A percentile compares a stretch with the other conserved stretches of the same genome.
phyloP scores from a whole-genome alignment of 2,329 filamentous ascomycete genomes.

The Penicillium olsonii region DNA sequence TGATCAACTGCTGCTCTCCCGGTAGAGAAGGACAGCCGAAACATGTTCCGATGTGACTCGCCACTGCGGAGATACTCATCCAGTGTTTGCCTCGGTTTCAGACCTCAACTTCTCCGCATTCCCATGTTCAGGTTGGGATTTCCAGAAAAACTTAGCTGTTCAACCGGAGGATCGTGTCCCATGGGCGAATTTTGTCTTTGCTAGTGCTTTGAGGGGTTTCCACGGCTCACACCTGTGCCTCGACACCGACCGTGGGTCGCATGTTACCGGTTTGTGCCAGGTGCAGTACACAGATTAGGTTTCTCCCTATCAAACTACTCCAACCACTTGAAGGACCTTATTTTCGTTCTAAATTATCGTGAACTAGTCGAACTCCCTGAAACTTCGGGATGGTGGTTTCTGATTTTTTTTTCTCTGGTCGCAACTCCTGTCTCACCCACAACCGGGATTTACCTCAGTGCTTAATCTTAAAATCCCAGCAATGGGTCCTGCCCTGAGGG shows the following conservation, averaged over 20 bases:
- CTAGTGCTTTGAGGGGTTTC: not conserved
- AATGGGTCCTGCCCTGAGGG: not conserved
- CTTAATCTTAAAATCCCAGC: not conserved
- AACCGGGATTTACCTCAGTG: not conserved
- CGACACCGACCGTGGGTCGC: conserved; percentile 17
- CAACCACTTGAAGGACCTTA: not conserved
- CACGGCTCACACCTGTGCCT: conserved; percentile 20
- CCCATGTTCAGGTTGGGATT: not conserved
- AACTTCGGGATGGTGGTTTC: not conserved
- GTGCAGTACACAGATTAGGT: conserved; percentile 5
- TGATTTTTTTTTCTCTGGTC: not conserved
- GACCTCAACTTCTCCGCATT: conserved; percentile 7
- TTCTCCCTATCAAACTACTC: conserved; percentile 1
- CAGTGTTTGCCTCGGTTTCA: not conserved
- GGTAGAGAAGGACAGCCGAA: not conserved
- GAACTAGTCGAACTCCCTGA: not conserved
- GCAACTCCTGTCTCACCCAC: not conserved
- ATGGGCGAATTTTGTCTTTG: not conserved
- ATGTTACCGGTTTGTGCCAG: not conserved
- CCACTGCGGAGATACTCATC: conserved; percentile 2
- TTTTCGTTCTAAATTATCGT: too few relatives aligned
- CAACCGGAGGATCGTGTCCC: not conserved
- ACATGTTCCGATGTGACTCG: not conserved
- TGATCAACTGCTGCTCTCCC: conserved; percentile 9
- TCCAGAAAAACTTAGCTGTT: not conserved